Evolutionary conservation across 306 rosid species (phyloP).

Genomic region (Biancaea sappan): DNA sequence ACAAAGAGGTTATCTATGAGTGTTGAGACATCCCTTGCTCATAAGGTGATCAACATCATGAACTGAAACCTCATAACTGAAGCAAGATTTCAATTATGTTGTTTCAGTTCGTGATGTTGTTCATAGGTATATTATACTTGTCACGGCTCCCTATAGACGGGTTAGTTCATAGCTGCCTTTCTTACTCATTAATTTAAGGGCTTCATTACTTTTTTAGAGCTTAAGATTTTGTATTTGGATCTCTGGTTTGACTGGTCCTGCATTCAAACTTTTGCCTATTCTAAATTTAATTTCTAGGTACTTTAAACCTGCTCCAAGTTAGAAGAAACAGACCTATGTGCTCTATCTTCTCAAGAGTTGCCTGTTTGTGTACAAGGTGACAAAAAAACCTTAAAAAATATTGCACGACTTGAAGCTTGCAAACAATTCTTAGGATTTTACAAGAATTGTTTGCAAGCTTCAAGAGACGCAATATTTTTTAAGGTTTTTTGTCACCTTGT

Average conservation of each 20-base stretch:
- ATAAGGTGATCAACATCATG: too few relatives aligned
- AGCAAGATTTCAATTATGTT: too few relatives aligned
- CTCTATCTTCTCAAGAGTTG: slow-evolving; percentile 82
- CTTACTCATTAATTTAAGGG: background rate
- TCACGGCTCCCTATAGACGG: slow-evolving; percentile 89
- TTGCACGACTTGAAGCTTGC: slow-evolving; percentile 91
- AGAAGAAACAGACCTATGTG: slow-evolving; percentile 60
- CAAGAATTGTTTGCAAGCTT: slow-evolving; percentile 61
- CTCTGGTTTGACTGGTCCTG: slow-evolving; percentile 4
- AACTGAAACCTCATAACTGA: too few relatives aligned
- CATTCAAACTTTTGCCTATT: slow-evolving; percentile 8
- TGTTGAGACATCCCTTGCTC: too few relatives aligned
- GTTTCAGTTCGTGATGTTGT: too few relatives aligned
- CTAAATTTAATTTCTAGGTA: slow-evolving; percentile 50
- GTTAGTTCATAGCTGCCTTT: slow-evolving; percentile 45
- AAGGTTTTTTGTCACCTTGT: slow-evolving; percentile 48
- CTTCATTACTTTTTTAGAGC: slow-evolving; percentile 17
- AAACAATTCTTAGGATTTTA: slow-evolving; percentile 70
- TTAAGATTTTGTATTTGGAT: background rate
- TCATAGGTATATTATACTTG: too few relatives aligned
- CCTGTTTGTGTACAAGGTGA: slow-evolving; percentile 53
- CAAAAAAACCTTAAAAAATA: slow-evolving; percentile 52
- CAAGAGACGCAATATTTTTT: slow-evolving; percentile 75
- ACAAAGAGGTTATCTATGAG: too few relatives aligned
- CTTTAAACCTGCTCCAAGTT: slow-evolving; percentile 80